Evolutionary conservation across 805 yeast genomes (phyloP).

Genomic region (Saccharomycopsis sp.): DNA sequence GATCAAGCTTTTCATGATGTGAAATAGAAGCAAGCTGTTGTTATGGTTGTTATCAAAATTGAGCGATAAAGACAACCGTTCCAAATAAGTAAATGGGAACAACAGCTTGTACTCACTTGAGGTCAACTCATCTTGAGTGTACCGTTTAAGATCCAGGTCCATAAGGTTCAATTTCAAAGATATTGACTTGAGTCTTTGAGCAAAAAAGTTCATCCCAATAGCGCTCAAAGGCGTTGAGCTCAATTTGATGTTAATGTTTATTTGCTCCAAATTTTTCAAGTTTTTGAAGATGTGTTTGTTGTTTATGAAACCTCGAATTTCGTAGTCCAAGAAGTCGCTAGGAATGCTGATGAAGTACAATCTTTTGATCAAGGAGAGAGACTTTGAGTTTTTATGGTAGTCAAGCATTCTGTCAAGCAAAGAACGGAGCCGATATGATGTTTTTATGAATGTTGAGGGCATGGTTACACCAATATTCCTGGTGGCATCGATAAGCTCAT

Average conservation of each 20-base stretch:
- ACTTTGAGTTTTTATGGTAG: neutral
- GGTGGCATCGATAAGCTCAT: neutral
- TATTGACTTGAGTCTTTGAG: neutral
- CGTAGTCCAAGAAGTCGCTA: slow-evolving; percentile 11
- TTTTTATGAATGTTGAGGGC: slow-evolving; percentile 13
- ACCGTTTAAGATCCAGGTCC: neutral
- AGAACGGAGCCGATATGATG: slow-evolving; percentile 8
- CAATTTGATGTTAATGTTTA: slow-evolving; percentile 3
- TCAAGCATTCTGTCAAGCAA: neutral
- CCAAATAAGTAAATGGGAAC: slow-evolving; percentile 8
- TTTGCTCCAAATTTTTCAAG: neutral
- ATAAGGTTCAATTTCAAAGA: slow-evolving; percentile 1
- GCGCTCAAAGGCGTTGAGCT: slow-evolving; percentile 1
- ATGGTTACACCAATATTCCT: no score
- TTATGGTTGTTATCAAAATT: slow-evolving; percentile 11
- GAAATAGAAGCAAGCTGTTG: slow-evolving; percentile 10
- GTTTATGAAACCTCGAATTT: neutral
- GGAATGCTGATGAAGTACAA: slow-evolving; percentile 7
- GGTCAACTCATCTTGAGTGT: slow-evolving; percentile 1
- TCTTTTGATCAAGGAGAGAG: slow-evolving; percentile 1
- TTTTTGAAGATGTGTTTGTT: neutral
- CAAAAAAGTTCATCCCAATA: neutral
- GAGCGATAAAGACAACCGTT: slow-evolving; percentile 5
- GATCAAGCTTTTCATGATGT: slow-evolving; percentile 11
- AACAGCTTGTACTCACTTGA: neutral